These are phyloP conservation scores for Epithemia pelagica DNA, from an alignment of 108 stramenopile species.

Conservation along the genomic window DNA sequence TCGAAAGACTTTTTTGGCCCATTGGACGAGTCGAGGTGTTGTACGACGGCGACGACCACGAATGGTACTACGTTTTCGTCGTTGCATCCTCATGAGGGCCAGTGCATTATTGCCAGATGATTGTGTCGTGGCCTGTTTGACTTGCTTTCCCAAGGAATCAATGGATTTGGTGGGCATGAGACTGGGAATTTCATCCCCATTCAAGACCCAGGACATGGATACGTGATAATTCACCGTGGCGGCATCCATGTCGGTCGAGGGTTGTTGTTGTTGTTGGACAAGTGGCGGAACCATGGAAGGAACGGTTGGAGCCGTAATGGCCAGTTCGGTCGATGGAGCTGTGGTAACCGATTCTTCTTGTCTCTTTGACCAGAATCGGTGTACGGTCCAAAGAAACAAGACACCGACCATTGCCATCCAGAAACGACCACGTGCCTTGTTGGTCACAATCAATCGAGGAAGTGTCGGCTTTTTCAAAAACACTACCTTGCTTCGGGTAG, in stretches of 20 bases:
- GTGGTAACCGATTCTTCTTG: background rate
- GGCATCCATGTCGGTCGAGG: background rate
- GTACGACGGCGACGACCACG: too few relatives aligned
- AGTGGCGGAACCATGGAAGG: background rate
- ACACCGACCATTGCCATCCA: background rate
- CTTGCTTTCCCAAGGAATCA: background rate
- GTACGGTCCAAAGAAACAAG: too few relatives aligned
- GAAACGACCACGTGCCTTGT: background rate
- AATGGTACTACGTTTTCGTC: too few relatives aligned
- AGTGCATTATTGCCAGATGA: too few relatives aligned
- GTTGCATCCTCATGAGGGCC: too few relatives aligned
- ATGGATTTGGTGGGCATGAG: background rate
- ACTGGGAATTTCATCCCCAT: background rate
- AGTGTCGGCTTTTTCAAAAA: too few relatives aligned
- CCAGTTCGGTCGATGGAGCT: background rate
- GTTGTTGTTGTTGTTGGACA: too few relatives aligned
- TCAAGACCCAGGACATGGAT: background rate
- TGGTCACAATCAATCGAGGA: background rate
- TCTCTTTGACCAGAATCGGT: too few relatives aligned
- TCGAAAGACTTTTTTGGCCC: too few relatives aligned
- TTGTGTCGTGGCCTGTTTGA: background rate
- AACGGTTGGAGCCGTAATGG: background rate
- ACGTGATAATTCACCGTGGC: background rate
- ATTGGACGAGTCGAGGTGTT: too few relatives aligned
- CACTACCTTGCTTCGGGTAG: background rate